Evolutionary conservation across 2,329 filamentous ascomycete genomes (phyloP), one percentile per base, ranked within the genome.

Genomic region (Aspergillus sergii): DNA sequence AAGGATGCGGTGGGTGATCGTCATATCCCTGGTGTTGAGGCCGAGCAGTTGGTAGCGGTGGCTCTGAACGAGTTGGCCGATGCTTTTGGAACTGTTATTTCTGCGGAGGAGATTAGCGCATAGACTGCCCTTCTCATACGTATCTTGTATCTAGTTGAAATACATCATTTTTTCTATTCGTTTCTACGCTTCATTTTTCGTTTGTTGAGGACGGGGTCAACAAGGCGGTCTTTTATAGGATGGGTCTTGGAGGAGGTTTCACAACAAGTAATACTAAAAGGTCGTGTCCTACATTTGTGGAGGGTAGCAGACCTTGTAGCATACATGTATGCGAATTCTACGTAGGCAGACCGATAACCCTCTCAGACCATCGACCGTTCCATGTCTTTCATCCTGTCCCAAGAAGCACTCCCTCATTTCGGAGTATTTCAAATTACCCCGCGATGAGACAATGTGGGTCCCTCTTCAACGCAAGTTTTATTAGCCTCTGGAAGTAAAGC

Each of bases 1-100:
- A 80, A 84, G 68, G 89, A 90, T 72, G 88, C 82, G 0, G 84
- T 91, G 43, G 89, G 89, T 0, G 88, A 91, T 73, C 76, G 89
- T 10, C 83, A 90, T 72, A 89, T 91, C 51, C 89, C 89, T 0
- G 88, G 88, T 1, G 84, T 83, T 0, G 78, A 79, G 8, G 72
- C 69, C 0, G 81, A 83, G 12, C 82, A 88, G 60, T 71, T 90
- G 26, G 75, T 78, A 0, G 72, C 76, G 73, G 82, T 85, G 64
- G 81, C 80, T 2, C 74, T 91, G 67, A 79, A 81, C 7, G 88
- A 91, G 75, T 76, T 91, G 71, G 86, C 71, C 0, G 89, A 91
- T 81, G 84, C 81, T 1, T 89, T 90, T 75, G 88, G 81, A 0
- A 90, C 86, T 0, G 79, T 90, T 8, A 78, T 90, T 0, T 77